Evolutionary conservation across 1,284 basidiomycete genomes (phyloP).

Genomic region (Sanguinoderma infundibulare): DNA sequence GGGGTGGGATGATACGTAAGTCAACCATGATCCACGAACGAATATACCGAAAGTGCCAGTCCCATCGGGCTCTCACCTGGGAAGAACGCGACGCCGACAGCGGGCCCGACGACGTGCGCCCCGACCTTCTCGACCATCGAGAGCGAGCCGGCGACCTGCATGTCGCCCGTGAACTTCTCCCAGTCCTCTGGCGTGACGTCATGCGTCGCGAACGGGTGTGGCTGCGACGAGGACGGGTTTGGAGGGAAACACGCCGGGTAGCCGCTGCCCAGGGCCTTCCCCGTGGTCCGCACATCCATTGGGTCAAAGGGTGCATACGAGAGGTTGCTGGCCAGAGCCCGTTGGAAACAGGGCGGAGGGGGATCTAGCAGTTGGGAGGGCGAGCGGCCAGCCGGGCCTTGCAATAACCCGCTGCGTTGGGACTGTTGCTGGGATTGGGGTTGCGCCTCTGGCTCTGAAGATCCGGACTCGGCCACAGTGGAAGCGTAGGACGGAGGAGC

Average conservation of each 20-base stretch:
- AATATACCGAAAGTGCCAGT: too few relatives aligned
- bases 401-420: too few relatives aligned
- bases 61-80: too few relatives aligned
- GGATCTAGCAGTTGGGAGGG: constrained; percentile 18
- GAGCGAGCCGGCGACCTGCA: constrained; percentile 16
- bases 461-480: too few relatives aligned
- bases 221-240: constrained; percentile 5
- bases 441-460: too few relatives aligned
- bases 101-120: constrained; percentile 4
- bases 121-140: constrained; percentile 8
- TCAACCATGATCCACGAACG: neutral
- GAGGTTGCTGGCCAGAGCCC: constrained; percentile 2
- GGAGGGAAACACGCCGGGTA: constrained; percentile 21
- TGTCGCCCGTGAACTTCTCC: constrained; percentile 21
- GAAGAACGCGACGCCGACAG: neutral
- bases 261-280: constrained; percentile 19
- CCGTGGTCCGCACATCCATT: constrained; percentile 15
- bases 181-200: constrained; percentile 29
- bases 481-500: too few relatives aligned
- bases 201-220: constrained; percentile 29
- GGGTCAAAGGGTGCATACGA: constrained; percentile 12
- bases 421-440: too few relatives aligned
- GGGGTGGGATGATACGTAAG: neutral
- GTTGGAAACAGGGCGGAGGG: constrained; percentile 18
- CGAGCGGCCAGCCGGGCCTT: neutral